Evolutionary conservation across 2,329 filamentous ascomycete genomes (phyloP).

Genomic region (Corinectria fuckeliana): DNA sequence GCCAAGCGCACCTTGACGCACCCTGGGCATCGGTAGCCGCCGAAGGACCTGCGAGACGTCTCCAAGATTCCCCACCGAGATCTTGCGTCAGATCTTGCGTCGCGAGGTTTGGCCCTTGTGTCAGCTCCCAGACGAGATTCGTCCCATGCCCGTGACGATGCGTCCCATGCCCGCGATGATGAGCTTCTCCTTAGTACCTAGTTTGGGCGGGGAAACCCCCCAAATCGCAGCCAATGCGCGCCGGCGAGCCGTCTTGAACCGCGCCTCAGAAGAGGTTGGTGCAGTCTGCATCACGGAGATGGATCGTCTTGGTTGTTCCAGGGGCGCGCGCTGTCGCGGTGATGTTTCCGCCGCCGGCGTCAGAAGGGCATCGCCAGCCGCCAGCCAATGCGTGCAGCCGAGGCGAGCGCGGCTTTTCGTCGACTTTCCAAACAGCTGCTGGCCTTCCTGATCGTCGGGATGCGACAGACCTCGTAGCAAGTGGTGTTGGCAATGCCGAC

Average conservation of each 20-base stretch:
- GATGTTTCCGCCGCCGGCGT: slow-evolving; percentile 1
- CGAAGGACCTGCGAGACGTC: slow-evolving; percentile 6
- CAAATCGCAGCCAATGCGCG: neutral
- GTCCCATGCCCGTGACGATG: neutral
- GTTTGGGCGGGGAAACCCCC: neutral
- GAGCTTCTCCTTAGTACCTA: too few species aligned
- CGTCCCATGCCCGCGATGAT: too few species aligned
- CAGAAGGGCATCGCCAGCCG: slow-evolving; percentile 5
- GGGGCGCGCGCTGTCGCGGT: neutral
- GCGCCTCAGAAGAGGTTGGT: neutral
- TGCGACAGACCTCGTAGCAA: slow-evolving; percentile 35
- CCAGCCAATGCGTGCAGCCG: neutral
- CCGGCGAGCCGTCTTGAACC: neutral
- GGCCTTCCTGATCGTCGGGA: slow-evolving; percentile 19
- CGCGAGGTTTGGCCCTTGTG: slow-evolving; percentile 26
- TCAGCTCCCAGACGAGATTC: slow-evolving; percentile 21
- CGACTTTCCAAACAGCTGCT: slow-evolving; percentile 18
- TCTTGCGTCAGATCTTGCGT: slow-evolving; percentile 20
- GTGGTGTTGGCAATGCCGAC: neutral
- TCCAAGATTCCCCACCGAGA: slow-evolving; percentile 11
- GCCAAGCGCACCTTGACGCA: slow-evolving; percentile 5
- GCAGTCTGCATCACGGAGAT: neutral
- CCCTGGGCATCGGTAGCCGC: slow-evolving; percentile 13
- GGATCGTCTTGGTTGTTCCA: slow-evolving; percentile 14
- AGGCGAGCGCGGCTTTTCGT: slow-evolving; percentile 12